Base-by-base conservation (phyloP, 768 basidiomycete species). In the Imleria badia region DNA sequence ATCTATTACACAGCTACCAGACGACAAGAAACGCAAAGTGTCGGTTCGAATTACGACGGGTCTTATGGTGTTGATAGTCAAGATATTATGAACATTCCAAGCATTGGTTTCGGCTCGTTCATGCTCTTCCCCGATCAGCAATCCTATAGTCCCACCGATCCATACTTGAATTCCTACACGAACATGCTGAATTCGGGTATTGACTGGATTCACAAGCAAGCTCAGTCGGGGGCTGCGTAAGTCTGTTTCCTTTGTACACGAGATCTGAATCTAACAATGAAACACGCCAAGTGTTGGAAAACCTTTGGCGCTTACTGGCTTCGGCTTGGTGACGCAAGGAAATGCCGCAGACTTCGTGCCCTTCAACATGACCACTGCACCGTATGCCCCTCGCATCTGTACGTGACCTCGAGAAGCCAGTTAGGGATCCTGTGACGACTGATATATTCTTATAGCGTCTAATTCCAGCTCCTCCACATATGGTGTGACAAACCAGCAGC, bases 81-180 rank as follows among this genome's bases (percentile, higher is more conserved):
- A 60, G 86, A 87, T 56, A 83, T 88, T 47, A 56, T 76, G 51
- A 80, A 68, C 48, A 83, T 84, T 52, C 81, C 81, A 0, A 38
- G 78, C 12, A 81, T 88, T 55, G 79, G 77, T 7, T 86, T 85
- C 59, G 71, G 76, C 31, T 75, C 81, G 17, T 85, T 85, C 76
- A 83, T 81, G 53, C 59, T 86, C 23, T 87, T 87, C 77, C 86
- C 87, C 19, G 85, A 89, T 62, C 87, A 88, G 65, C 76, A 81
- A 55, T 64, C 68, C 35, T 87, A 86, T 59, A 79, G 71, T 30
- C 53, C 75, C 22, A 61, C 67, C 26, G 82, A 85, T 64, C 78
- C 81, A 15, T 75, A 72, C 55, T 66, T 82, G 47, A 69, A 79
- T 40, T 59, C 77, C 11, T 83, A 80, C 68, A 78, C 84, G 56